Conservation (phyloP, 1,284 basidiomycete genomes). For the Cystobasidium pallidum region DNA sequence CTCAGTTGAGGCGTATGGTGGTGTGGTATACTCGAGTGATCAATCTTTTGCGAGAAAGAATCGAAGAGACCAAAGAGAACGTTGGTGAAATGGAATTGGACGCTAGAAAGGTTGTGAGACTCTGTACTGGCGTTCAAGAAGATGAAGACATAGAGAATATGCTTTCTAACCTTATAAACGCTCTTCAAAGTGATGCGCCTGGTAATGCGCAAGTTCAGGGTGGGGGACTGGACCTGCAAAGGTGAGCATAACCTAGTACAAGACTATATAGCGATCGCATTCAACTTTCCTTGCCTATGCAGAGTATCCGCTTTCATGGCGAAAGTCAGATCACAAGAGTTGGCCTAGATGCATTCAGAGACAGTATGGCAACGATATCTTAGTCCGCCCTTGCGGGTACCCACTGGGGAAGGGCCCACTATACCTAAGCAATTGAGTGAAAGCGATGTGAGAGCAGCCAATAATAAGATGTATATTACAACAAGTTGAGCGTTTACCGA, state of each 20-base stretch:
- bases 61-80: slow-evolving; percentile 48
- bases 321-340: slow-evolving; percentile 16
- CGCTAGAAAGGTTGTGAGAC: slow-evolving; percentile 72
- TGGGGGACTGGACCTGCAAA: slow-evolving; percentile 37
- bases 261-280: too few relatives aligned
- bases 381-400: too few relatives aligned
- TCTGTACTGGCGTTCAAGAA: slow-evolving; percentile 83
- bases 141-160: slow-evolving; percentile 76
- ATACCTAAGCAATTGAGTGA: too few relatives aligned
- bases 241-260: too few relatives aligned
- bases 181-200: slow-evolving; percentile 77
- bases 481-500: too few relatives aligned
- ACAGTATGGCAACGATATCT: not conserved
- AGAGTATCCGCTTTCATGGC: slow-evolving; percentile 32
- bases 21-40: slow-evolving; percentile 81
- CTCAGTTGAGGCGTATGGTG: slow-evolving; percentile 73
- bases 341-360: not conserved
- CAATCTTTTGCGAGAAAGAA: slow-evolving; percentile 62
- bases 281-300: not conserved
- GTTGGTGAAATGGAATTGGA: slow-evolving; percentile 50
- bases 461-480: too few relatives aligned
- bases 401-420: too few relatives aligned
- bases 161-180: slow-evolving; percentile 82
- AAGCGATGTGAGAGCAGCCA: too few relatives aligned
- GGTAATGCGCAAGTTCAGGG: not conserved